A percentile compares a stretch with the other conserved stretches of the same genome.
These are phyloP conservation scores for Marasmius oreades DNA, from an alignment of 1,284 basidiomycete genomes.

Conservation along the genomic window DNA sequence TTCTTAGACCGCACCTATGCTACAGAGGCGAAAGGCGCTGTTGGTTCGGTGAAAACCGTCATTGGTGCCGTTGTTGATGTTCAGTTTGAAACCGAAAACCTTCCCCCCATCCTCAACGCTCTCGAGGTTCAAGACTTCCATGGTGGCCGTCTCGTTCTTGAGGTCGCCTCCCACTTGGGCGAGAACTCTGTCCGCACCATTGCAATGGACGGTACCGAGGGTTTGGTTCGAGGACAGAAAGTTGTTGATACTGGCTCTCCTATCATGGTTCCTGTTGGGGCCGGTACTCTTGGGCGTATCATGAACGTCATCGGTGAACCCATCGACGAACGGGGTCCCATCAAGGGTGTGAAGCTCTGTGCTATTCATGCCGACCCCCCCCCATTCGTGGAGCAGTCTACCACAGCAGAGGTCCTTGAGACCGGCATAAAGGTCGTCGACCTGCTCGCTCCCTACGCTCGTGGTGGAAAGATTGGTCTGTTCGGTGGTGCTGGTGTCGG, in stretches of 20 bases:
- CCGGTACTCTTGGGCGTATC: conserved; percentile 93
- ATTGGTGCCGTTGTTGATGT: conserved; percentile 99
- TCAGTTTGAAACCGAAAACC: conserved; percentile 86
- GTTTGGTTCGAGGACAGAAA: conserved; percentile 98
- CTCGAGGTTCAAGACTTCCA: conserved; percentile 94
- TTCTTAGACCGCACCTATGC: conserved; percentile 81
- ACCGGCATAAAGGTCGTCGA: conserved; percentile 99
- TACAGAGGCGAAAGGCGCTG: conserved; percentile 72
- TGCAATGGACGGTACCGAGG: conserved; percentile 99
- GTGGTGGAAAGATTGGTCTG: conserved; percentile 99
- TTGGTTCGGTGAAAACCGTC: conserved; percentile 88
- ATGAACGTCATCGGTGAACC: conserved; percentile 99
- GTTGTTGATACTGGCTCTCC: conserved; percentile 96
- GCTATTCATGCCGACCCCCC: conserved; percentile 98
- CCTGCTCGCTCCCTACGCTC: conserved; percentile 97
- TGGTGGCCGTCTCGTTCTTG: conserved; percentile 92
- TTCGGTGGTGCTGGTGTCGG: conserved; percentile 99
- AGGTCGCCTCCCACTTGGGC: conserved; percentile 96
- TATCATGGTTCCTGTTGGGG: conserved; percentile 95
- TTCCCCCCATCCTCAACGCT: conserved; percentile 97
- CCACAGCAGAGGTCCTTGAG: conserved; percentile 96
- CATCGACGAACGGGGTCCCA: conserved; percentile 98
- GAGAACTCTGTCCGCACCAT: conserved; percentile 98
- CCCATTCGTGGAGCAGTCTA: conserved; percentile 96
- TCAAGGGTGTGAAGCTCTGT: conserved; percentile 87